These are phyloP conservation scores for Stagonosporopsis vannaccii DNA, from an alignment of 2,329 filamentous ascomycete genomes.

Conservation along the genomic window DNA sequence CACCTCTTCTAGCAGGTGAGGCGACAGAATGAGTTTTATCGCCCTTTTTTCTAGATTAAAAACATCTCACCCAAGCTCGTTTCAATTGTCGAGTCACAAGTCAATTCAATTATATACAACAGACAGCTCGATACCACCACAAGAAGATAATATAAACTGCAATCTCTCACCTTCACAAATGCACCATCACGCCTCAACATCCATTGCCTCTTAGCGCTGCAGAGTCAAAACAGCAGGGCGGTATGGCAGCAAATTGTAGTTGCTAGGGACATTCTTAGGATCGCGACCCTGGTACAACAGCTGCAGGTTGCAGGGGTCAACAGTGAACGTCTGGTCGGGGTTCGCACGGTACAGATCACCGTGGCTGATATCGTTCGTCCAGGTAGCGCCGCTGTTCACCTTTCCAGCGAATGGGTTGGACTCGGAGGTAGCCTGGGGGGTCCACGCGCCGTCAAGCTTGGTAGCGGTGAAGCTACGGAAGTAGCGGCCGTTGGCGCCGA, in stretches of 20 bases:
- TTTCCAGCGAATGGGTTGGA: constrained; percentile 70
- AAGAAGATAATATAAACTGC: too few relatives aligned
- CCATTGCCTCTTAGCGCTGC: constrained; percentile 16
- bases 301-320: constrained; percentile 71
- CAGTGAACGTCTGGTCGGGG: constrained; percentile 67
- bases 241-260: constrained; percentile 64
- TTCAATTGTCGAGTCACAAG: too few relatives aligned
- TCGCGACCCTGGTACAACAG: constrained; percentile 68
- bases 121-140: too few relatives aligned
- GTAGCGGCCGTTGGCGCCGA: constrained; percentile 65
- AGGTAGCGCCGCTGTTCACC: constrained; percentile 68
- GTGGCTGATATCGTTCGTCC: constrained; percentile 73
- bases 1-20: too few relatives aligned
- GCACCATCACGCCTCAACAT: too few relatives aligned
- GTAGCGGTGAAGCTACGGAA: constrained; percentile 72
- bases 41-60: too few relatives aligned
- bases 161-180: too few relatives aligned
- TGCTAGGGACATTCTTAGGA: constrained; percentile 42
- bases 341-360: constrained; percentile 66
- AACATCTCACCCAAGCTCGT: too few relatives aligned
- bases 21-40: too few relatives aligned
- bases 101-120: too few relatives aligned
- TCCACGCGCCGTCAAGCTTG: constrained; percentile 65
- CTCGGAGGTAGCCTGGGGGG: constrained; percentile 63
- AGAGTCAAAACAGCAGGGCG: constrained; percentile 64